phyloP scores from a whole-genome alignment of 2,329 filamentous ascomycete species.

The Aureobasidium sp. region DNA sequence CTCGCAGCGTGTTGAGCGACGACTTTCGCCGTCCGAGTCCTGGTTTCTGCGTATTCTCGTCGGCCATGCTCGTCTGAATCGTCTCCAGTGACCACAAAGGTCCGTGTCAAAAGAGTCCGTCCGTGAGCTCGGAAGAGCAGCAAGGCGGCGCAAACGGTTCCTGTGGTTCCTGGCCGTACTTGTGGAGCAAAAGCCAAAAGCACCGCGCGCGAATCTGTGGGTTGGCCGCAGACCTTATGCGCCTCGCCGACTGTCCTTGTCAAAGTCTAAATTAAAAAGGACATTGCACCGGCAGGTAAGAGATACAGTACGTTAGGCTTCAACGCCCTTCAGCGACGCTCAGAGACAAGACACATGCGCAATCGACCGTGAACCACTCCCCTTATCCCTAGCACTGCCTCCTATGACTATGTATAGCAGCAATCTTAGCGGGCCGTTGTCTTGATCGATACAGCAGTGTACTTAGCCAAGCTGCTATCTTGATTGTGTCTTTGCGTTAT shows the following conservation, averaged over 20 bases:
- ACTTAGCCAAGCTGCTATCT: background rate
- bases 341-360: background rate
- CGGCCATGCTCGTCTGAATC: background rate
- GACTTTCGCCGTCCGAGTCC: background rate
- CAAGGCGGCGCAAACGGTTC: constrained; percentile 1
- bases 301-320: constrained; percentile 9
- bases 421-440: background rate
- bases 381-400: background rate
- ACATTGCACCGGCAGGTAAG: constrained; percentile 1
- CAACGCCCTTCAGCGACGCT: background rate
- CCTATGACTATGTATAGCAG: background rate
- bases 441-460: background rate
- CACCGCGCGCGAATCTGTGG: constrained; percentile 3
- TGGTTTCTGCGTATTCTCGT: background rate
- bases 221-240: constrained; percentile 7
- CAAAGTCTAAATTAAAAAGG: constrained; percentile 9
- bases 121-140: background rate
- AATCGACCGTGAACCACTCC: background rate
- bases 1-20: background rate
- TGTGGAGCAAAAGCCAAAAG: constrained; percentile 5
- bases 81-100: background rate
- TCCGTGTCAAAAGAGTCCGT: background rate
- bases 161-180: constrained; percentile 1
- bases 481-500: background rate
- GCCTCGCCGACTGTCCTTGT: background rate